Evolutionary conservation across 1,284 basidiomycete genomes (phyloP).

Genomic region (Garcileccinum viscosum): DNA sequence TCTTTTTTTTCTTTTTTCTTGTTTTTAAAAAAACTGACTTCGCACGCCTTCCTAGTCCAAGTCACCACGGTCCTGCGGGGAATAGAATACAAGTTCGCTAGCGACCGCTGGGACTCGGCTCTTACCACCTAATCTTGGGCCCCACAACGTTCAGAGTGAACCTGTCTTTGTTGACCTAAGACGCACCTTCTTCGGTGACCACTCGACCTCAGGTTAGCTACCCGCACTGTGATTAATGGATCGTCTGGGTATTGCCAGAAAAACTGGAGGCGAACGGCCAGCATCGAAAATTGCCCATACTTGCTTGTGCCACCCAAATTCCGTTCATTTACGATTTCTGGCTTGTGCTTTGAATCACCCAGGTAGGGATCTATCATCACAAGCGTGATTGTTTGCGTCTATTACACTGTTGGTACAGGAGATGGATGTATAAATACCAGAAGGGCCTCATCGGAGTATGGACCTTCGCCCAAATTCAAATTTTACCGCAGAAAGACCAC

Average conservation of each 20-base stretch:
- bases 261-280: background rate
- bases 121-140: slow-evolving; percentile 32
- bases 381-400: slow-evolving; percentile 35
- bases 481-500: slow-evolving; percentile 19
- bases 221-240: background rate
- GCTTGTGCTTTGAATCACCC: slow-evolving; percentile 36
- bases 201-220: background rate
- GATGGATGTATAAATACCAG: background rate
- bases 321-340: slow-evolving; percentile 27
- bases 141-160: slow-evolving; percentile 17
- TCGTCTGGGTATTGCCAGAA: background rate
- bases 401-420: background rate
- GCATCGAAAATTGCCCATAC: slow-evolving; percentile 12
- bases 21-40: background rate
- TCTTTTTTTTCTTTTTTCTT: slow-evolving; percentile 17
- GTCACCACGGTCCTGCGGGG: background rate
- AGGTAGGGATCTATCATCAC: slow-evolving; percentile 31
- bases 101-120: slow-evolving; percentile 23
- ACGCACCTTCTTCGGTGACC: background rate
- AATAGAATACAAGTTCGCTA: slow-evolving; percentile 8
- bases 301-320: slow-evolving; percentile 38
- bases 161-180: background rate
- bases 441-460: slow-evolving; percentile 18
- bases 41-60: slow-evolving; percentile 36
- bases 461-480: slow-evolving; percentile 34